phyloP scores from a whole-genome alignment of 1,284 basidiomycete genomes.

The Abortiporus biennis region DNA sequence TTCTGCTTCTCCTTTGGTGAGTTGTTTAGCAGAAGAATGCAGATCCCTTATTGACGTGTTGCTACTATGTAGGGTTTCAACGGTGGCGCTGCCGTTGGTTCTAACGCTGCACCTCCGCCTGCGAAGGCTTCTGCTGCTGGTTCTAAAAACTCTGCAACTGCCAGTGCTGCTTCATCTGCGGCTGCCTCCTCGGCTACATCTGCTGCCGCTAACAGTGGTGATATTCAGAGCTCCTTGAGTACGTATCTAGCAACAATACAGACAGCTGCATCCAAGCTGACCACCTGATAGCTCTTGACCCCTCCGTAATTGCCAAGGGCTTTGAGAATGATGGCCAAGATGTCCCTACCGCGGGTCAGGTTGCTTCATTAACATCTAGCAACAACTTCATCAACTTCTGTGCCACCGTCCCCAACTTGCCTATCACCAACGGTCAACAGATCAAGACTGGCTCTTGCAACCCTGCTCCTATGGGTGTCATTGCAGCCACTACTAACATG shows the following conservation, averaged over 20 bases:
- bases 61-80: conserved; percentile 11
- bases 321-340: conserved; percentile 48
- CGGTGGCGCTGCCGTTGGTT: conserved; percentile 15
- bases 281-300: conserved; percentile 41
- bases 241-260: conserved; percentile 9
- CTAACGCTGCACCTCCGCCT: conserved; percentile 11
- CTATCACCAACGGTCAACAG: conserved; percentile 25
- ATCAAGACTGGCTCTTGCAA: conserved; percentile 24
- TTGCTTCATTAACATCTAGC: conserved; percentile 37
- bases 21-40: conserved; percentile 7
- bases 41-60: neutral
- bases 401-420: conserved; percentile 33
- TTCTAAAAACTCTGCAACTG: conserved; percentile 12
- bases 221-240: conserved; percentile 24
- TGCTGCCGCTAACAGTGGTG: conserved; percentile 3
- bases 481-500: conserved; percentile 37
- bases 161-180: conserved; percentile 12
- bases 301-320: conserved; percentile 41
- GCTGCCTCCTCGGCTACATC: conserved; percentile 6
- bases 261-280: neutral
- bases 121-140: conserved; percentile 12
- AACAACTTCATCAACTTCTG: conserved; percentile 58
- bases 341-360: conserved; percentile 36
- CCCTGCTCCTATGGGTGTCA: conserved; percentile 35
- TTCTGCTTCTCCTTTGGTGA: conserved; percentile 31